Base-by-base conservation (phyloP, 169 alveolate genomes). In the Eimeria maxima region DNA sequence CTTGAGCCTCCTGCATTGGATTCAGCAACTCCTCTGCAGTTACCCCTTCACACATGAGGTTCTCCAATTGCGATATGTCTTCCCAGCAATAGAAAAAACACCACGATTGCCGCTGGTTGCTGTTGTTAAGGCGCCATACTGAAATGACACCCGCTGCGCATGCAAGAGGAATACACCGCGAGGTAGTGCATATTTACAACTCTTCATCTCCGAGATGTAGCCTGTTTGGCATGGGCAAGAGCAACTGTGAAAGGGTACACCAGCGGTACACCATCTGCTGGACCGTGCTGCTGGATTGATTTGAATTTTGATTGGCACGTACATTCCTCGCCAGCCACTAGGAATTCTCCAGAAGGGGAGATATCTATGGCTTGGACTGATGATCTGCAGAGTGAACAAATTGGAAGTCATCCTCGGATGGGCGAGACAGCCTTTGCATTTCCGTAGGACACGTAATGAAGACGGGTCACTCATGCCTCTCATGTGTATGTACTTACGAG, bases 121-220 rank as follows among this genome's bases (percentile, higher is more conserved):
- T 11, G 50, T 11, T 55, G 53, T 24, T 29, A 42, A 44, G 76
- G 86, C 65, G 95, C 95, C 95, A 90, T 47, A 90, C 33, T 5
- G 89, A 90, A 20, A 90, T 90, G 78, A 74, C 81, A 24, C 95
- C 95, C n/a, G 90, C 95, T 90, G 95, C 63, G 45, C 18, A 42
- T 8, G 5, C 4, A 83, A 29, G 4, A 29, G 6, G 33, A 16
- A 16, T n/a, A 1, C 3, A 71, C 90, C 20, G n/a, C 42, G 38
- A 33, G 38, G 1, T 33, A 0, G 38, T 0, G 60, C 60, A 53
- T 53, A 7, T 53, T 53, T 53, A 14, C 60, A 53, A 53, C 60
- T 2, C 16, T 33, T 33, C 38, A 33, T 33, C 2, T 33, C 38
- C 38, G 38, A 33, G 38, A 33, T 33, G 38, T 33, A 1, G 0